Evolutionary conservation across 495 filamentous ascomycete species (phyloP).

Genomic region (Penicillium desertorum): DNA sequence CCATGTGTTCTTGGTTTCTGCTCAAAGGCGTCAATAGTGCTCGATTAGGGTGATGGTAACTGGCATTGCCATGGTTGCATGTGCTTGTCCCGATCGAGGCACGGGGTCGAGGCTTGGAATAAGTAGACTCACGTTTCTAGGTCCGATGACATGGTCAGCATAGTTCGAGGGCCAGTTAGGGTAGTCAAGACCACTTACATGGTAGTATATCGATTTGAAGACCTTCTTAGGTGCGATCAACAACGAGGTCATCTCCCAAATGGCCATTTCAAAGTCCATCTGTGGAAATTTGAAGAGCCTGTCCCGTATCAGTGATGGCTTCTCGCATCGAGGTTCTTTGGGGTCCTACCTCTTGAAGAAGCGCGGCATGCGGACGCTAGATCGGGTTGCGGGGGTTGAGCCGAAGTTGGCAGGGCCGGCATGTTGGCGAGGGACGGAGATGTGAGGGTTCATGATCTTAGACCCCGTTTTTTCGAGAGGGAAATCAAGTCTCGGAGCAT

Average conservation of each 20-base stretch:
- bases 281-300: constrained; percentile 67
- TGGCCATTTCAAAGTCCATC: constrained; percentile 73
- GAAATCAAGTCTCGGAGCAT: constrained; percentile 22
- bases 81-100: background rate
- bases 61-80: background rate
- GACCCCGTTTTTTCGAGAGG: constrained; percentile 12
- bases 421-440: constrained; percentile 61
- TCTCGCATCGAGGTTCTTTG: background rate
- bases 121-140: constrained; percentile 58
- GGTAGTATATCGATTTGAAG: constrained; percentile 74
- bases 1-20: constrained; percentile 78
- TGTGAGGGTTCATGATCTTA: constrained; percentile 59
- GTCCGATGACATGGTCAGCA: constrained; percentile 12
- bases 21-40: constrained; percentile 15
- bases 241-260: constrained; percentile 76
- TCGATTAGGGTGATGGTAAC: background rate
- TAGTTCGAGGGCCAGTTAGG: constrained; percentile 2
- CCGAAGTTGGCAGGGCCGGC: constrained; percentile 55
- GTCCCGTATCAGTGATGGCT: constrained; percentile 2
- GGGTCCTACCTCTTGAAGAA: constrained; percentile 52
- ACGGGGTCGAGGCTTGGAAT: background rate
- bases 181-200: constrained; percentile 50
- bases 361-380: constrained; percentile 56
- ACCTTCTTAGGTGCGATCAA: constrained; percentile 76
- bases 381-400: constrained; percentile 49